Base-by-base conservation (phyloP, 352 stramenopile genomes). In the Pythium sukuiense region DNA sequence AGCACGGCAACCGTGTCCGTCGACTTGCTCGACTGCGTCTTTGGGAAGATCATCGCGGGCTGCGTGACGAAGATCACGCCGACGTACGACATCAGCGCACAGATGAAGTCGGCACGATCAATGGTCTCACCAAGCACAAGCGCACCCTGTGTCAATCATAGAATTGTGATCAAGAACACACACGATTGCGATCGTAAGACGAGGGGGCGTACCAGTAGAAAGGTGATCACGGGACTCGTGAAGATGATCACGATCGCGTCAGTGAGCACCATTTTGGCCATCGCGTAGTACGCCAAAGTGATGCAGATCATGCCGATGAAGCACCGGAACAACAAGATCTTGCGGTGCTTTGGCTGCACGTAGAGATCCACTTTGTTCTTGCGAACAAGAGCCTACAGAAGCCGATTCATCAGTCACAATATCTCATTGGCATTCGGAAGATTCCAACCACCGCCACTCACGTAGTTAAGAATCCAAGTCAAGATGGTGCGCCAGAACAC, bases 181-280 rank as follows among this genome's bases (percentile, higher is more conserved):
- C 11, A 24, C 20, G 20, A 24, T 24, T 24, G 20, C 20, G 20
- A 24, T 18, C 26, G 35, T 16, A 48, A 32, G 20, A 3, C 13
- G 9, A 49, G 2, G 11, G 7, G 11, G 14, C 61, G 32, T 67
- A 87, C 81, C 41, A 92, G 59, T 24, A 90, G 52, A 53, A 90
- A 89, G 2, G 81, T 89, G 54, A 82, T 72, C 18, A 88, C 77
- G 1, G 83, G 83, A 12, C 68, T 85, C 14, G 79, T 87, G 33
- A 89, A 87, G 37, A 89, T 83, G 67, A 92, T 80, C 7, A 88
- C 81, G 14, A 77, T 77, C 16, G 81, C 83, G 55, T 92, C 83
- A 0, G 83, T 84, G 26, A 92, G 71, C 20, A 89, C 81, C 83
- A 92, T 92, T 61, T 90, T 76, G 6, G 81, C 79, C 50, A 90